Conservation (phyloP, 2,329 filamentous ascomycete genomes). For the Orbilia javanica region DNA sequence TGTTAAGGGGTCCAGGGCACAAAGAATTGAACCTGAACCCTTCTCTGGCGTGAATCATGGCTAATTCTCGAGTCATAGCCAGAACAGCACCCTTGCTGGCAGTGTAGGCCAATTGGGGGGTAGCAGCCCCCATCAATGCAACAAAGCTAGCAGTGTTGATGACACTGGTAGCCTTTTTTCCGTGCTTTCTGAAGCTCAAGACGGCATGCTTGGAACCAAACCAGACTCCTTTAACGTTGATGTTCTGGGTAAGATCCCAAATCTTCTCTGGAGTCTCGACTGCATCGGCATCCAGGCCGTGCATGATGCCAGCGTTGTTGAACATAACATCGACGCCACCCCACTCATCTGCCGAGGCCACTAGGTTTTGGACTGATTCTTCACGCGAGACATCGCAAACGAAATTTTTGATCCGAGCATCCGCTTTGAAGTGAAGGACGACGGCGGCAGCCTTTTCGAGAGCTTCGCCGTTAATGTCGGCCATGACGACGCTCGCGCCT, state of each 20-base stretch:
- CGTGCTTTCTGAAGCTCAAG: constrained; percentile 80
- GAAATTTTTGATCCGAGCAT: constrained; percentile 69
- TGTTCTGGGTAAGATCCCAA: constrained; percentile 92
- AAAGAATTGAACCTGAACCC: constrained; percentile 90
- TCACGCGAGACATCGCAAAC: constrained; percentile 88
- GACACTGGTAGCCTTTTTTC: constrained; percentile 82
- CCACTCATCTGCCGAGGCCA: constrained; percentile 82
- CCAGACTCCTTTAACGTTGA: constrained; percentile 99
- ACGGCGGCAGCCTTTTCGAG: constrained; percentile 76
- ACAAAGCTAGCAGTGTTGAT: constrained; percentile 95
- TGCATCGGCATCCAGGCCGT: constrained; percentile 82
- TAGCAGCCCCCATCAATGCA: constrained; percentile 85
- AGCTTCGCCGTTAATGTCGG: constrained; percentile 83
- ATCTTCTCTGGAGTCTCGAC: constrained; percentile 87
- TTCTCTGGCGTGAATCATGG: constrained; percentile 91
- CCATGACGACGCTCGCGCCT: constrained; percentile 85
- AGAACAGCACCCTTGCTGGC: constrained; percentile 93
- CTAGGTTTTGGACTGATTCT: constrained; percentile 78
- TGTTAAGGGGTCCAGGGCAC: constrained; percentile 92
- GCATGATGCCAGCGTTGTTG: constrained; percentile 99
- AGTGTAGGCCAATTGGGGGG: constrained; percentile 91
- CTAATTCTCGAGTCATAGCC: constrained; percentile 88
- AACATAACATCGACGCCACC: constrained; percentile 92
- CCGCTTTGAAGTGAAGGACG: constrained; percentile 45
- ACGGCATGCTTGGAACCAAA: constrained; percentile 94